Evolutionary conservation across 2,329 filamentous ascomycete genomes (phyloP), one percentile per base, ranked within the genome.

Genomic region (Trichoderma guizhouense): DNA sequence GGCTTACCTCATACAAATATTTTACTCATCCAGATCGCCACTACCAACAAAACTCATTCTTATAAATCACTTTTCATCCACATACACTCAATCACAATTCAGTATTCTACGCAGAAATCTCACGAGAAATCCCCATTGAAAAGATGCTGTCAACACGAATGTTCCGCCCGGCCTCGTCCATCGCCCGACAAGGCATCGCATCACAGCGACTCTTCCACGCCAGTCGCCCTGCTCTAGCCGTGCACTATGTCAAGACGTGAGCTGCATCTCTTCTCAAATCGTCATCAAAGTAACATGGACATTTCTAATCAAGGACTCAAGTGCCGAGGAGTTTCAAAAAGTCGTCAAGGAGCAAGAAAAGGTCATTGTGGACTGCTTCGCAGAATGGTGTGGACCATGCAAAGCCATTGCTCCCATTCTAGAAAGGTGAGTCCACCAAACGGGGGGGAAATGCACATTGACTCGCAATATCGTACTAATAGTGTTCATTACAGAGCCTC

Each of bases 381-480:
- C 95, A 71, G 90, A 86, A 74, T 98, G 95, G 95, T 98, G 95
- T 86, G 94, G 93, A 74, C 95, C 95, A 72, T 98, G 95, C 92
- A 97, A 95, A 86, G 87, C 90, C 76, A 95, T 97, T 78, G 89
- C 94, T 34, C 95, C 95, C 72, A 82, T 90, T 74, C 84, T 97
- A 71, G 75, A 77, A 65, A 75, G 77, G 77, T 80, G 72, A 24
- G 77, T 58, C n/a, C 21, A 58, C n/a, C 5, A 57, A 5, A 28
- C 26, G 4, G 26, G 26, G 26, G 26, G 6, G 26, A 24, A 2
- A 32, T 7, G 32, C 7, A 7, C 2, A 15, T 43, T 3, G 7
- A 57, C 8, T 11, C 1, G 3, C 4, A 5, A 18, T 7, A 24
- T 18, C 9, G 24, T 51, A 55, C 67, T 72, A 30, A 71, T 47